Evolutionary conservation across 176 grass and related monocot genomes (phyloP).

Genomic region (Bonia amplexicaulis): DNA sequence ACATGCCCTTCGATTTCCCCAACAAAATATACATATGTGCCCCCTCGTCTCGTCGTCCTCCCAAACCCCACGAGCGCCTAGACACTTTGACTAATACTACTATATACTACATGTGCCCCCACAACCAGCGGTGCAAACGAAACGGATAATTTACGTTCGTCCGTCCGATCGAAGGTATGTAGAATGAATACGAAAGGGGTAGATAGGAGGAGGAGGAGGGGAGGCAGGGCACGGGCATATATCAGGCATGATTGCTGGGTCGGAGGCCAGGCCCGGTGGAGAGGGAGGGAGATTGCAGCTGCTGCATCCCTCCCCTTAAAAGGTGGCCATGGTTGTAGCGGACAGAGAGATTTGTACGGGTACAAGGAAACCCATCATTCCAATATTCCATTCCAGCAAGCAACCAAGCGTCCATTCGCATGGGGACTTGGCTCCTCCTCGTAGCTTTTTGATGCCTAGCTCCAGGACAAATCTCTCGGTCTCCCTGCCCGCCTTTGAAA

Average conservation of each 20-base stretch:
- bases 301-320: not conserved
- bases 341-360: slow-evolving; percentile 65
- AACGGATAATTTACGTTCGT: too few relatives aligned
- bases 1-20: slow-evolving; percentile 35
- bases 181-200: too few relatives aligned
- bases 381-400: not conserved
- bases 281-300: not conserved
- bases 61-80: slow-evolving; percentile 45
- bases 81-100: not conserved
- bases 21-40: not conserved
- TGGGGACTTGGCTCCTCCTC: slow-evolving; percentile 24
- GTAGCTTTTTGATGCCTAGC: too few relatives aligned
- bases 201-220: not conserved
- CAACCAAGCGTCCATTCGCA: not conserved
- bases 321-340: slow-evolving; percentile 10
- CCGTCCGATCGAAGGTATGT: too few relatives aligned
- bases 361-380: slow-evolving; percentile 83
- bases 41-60: not conserved
- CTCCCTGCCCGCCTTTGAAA: slow-evolving; percentile 34
- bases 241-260: slow-evolving; percentile 40
- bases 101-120: not conserved
- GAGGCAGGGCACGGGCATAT: slow-evolving; percentile 29
- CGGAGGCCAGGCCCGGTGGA: slow-evolving; percentile 18
- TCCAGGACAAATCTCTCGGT: slow-evolving; percentile 58
- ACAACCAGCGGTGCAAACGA: too few relatives aligned